phyloP scores from a whole-genome alignment of 805 yeast genomes.

The Tetrapisispora arboricola region DNA sequence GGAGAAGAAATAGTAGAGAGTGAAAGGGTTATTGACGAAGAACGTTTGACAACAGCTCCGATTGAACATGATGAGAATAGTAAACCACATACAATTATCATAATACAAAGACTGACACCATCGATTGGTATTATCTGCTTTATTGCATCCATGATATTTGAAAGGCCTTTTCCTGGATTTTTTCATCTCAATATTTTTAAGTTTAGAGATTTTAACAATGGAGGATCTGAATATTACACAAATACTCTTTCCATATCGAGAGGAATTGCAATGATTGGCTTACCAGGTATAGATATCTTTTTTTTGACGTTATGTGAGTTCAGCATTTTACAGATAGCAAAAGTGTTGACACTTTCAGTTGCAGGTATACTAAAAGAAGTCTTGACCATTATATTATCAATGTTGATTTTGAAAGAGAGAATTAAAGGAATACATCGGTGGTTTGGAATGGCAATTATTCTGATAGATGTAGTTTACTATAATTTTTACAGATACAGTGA shows the following conservation, averaged over 20 bases:
- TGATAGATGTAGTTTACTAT: conserved; percentile 74
- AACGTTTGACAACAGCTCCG: not conserved
- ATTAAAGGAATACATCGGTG: conserved; percentile 52
- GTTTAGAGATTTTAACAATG: conserved; percentile 7
- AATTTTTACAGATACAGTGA: conserved; percentile 48
- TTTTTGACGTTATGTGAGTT: conserved; percentile 85
- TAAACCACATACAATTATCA: conserved; percentile 59
- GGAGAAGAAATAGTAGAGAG: not conserved
- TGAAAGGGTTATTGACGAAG: not conserved
- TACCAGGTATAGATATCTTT: conserved; percentile 85
- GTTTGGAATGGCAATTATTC: conserved; percentile 64
- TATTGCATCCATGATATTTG: conserved; percentile 53
- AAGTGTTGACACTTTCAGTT: conserved; percentile 74
- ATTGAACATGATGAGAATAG: not conserved
- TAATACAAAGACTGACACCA: conserved; percentile 79
- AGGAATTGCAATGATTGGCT: conserved; percentile 49
- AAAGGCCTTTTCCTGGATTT: conserved; percentile 39
- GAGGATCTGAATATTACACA: conserved; percentile 3
- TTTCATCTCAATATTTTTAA: conserved; percentile 11
- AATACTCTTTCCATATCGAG: conserved; percentile 30
- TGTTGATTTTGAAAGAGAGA: conserved; percentile 62
- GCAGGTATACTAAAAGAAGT: conserved; percentile 93
- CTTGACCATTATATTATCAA: conserved; percentile 62
- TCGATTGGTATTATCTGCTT: conserved; percentile 61
- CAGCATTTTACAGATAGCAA: conserved; percentile 68